Evolutionary conservation across 768 basidiomycete genomes (phyloP).

Genomic region (Termitomyces titanicus): DNA sequence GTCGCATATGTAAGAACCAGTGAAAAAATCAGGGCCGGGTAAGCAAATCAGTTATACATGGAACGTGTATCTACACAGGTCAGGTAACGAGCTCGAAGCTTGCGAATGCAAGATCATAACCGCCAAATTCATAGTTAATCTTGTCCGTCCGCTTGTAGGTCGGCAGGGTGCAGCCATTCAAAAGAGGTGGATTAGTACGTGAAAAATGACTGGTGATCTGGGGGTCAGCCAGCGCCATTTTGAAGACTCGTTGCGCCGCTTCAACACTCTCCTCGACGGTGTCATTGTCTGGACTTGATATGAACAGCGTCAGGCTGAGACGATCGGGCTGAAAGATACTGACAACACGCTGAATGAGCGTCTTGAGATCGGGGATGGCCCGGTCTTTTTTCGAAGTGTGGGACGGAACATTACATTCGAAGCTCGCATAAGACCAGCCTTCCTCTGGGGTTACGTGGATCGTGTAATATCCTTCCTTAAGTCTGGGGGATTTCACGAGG

Average conservation of each 20-base stretch:
- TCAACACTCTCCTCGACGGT: constrained; percentile 55
- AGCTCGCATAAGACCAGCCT: constrained; percentile 97
- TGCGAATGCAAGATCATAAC: constrained; percentile 87
- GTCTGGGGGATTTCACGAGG: constrained; percentile 11
- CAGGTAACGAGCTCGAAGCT: constrained; percentile 57
- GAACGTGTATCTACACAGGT: constrained; percentile 5
- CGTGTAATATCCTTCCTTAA: constrained; percentile 91
- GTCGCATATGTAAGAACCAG: neutral
- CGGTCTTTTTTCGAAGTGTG: constrained; percentile 21
- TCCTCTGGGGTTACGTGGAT: constrained; percentile 98
- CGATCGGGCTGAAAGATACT: constrained; percentile 88
- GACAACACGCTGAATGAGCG: constrained; percentile 85
- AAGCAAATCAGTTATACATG: neutral
- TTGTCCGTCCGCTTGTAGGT: constrained; percentile 86
- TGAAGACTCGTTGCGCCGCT: constrained; percentile 72
- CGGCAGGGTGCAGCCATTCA: constrained; percentile 8
- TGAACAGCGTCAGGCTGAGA: constrained; percentile 86
- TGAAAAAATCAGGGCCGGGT: neutral
- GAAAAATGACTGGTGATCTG: neutral
- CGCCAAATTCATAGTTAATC: constrained; percentile 97
- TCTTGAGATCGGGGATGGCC: constrained; percentile 68
- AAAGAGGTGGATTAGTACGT: neutral
- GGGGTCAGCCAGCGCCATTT: constrained; percentile 49
- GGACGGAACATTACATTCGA: constrained; percentile 94
- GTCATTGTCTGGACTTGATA: constrained; percentile 64